Evolutionary conservation across 2,329 filamentous ascomycete species (phyloP).

Genomic region (Talaromyces sp.): DNA sequence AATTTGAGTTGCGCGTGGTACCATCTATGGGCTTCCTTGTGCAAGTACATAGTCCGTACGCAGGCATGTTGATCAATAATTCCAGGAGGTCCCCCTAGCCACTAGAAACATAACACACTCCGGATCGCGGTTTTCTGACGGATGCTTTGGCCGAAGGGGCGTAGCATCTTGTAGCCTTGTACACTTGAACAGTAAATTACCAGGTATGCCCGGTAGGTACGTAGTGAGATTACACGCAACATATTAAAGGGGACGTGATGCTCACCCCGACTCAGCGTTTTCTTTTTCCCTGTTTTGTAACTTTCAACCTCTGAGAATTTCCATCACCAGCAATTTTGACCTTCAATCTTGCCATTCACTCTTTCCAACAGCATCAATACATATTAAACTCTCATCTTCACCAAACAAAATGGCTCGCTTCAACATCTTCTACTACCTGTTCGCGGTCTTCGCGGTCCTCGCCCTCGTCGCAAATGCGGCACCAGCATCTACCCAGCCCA

Average conservation of each 20-base stretch:
- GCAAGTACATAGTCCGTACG: neutral
- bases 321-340: neutral
- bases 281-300: neutral
- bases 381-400: constrained; percentile 2
- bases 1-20: neutral
- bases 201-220: neutral
- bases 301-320: neutral
- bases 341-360: constrained; percentile 4
- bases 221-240: neutral
- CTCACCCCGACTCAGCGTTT: neutral
- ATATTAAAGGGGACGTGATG: constrained; percentile 1
- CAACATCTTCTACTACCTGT: constrained; percentile 26
- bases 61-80: constrained; percentile 15
- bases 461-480: constrained; percentile 30
- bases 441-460: constrained; percentile 30
- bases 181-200: neutral
- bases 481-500: constrained; percentile 21
- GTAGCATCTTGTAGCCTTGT: neutral
- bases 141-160: neutral
- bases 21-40: neutral
- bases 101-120: neutral
- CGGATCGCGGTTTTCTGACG: neutral
- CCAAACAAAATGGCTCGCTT: constrained; percentile 31
- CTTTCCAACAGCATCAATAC: constrained; percentile 7
- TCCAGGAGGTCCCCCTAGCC: neutral